Base-by-base conservation (phyloP, 805 yeast species). In the Tetrapisispora phaffii region DNA sequence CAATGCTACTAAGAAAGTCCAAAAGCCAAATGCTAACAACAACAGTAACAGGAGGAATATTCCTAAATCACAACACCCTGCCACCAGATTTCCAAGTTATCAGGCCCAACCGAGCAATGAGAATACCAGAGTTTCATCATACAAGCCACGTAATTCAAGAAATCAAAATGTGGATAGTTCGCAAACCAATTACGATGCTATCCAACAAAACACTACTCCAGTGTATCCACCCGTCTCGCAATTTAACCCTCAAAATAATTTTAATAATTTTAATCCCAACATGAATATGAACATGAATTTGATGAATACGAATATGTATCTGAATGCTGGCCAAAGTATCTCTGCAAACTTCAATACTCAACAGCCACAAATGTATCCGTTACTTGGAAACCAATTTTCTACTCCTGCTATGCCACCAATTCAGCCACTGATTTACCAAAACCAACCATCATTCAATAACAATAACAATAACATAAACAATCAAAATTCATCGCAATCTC, bases 1-100 rank as follows among this genome's bases (percentile, higher is more conserved):
- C 4, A 21, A 2, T 1, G 13, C 41, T 5, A 17, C 16, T 46
- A 66, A 51, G 47, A 62, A 57, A 17, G 41, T 31, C n/a, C 39
- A 31, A 20, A 29, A 34, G 12, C 28, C 40, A 19, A 51, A 52
- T 15, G 53, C 26, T 47, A 45, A 22, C 28, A 47, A 44, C 36
- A 44, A 21, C 20, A 35, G 32, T 17, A 19, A 33, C 33, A 31
- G n/a, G 15, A 32, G 44, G 13, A 35, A 39, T 36, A 9, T 41
- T 28, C 2, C 37, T 19, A 34, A 36, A 19, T 8, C 26, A 15
- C n/a, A 23, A 15, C 19, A 34, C 26, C 47, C 51, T 19, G 34
- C 51, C 13, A 46, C 51, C 52, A 53, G 46, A 37, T 37, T 43
- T 15, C 45, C 45, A 10, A 4, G 13, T 4, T 19, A 44, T 55